Evolutionary conservation across 768 basidiomycete genomes (phyloP).

Genomic region (Termitomyces sp.): DNA sequence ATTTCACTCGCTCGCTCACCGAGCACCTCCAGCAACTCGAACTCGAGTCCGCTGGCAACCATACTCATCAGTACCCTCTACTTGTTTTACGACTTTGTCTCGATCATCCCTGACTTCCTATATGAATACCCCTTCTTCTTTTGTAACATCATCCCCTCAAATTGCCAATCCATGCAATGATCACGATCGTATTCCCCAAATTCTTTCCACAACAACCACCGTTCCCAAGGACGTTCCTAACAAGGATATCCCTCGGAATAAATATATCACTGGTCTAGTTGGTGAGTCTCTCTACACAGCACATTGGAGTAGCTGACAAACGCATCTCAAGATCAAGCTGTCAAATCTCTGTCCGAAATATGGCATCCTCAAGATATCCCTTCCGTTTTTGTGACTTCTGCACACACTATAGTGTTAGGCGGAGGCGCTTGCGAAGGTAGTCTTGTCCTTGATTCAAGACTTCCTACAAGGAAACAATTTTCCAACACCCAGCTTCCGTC

Average conservation of each 20-base stretch:
- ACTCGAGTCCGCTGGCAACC: slow-evolving; percentile 79
- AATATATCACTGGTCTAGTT: slow-evolving; percentile 63
- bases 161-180: slow-evolving; percentile 26
- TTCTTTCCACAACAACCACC: slow-evolving; percentile 17
- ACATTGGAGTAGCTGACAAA: slow-evolving; percentile 11
- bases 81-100: slow-evolving; percentile 31
- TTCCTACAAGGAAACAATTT: slow-evolving; percentile 4
- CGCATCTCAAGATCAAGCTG: slow-evolving; percentile 62
- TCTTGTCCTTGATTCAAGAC: slow-evolving; percentile 10
- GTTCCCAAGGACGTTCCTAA: slow-evolving; percentile 25
- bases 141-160: slow-evolving; percentile 43
- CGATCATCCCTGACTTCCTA: slow-evolving; percentile 36
- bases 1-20: slow-evolving; percentile 53
- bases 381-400: slow-evolving; percentile 35
- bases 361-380: slow-evolving; percentile 80
- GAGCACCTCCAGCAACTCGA: slow-evolving; percentile 64
- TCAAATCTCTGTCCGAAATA: slow-evolving; percentile 71
- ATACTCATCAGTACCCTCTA: slow-evolving; percentile 44
- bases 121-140: slow-evolving; percentile 55
- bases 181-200: slow-evolving; percentile 22
- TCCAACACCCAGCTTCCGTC: slow-evolving; percentile 45
- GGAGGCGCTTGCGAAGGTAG: slow-evolving; percentile 9
- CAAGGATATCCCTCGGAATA: slow-evolving; percentile 46
- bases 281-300: slow-evolving; percentile 41
- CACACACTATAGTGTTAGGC: slow-evolving; percentile 23